Evolutionary conservation across 2,329 filamentous ascomycete genomes (phyloP).

Genomic region (Rhinocladiella mackenziei): DNA sequence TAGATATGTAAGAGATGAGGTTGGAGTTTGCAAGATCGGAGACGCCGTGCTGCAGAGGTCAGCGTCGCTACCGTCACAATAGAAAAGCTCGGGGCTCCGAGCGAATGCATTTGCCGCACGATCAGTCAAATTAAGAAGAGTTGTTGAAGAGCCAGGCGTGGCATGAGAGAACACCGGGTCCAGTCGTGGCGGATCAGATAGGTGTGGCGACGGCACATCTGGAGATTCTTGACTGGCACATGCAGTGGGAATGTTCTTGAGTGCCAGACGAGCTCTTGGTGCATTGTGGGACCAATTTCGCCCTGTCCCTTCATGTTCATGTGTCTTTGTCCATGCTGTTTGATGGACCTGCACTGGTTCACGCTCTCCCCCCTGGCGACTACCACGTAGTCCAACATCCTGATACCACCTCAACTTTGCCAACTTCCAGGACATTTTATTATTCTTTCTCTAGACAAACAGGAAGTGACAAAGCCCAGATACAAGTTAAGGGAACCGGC

Average conservation of each 20-base stretch:
- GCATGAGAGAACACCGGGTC: constrained; percentile 7
- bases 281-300: constrained; percentile 5
- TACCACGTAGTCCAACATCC: constrained; percentile 19
- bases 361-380: constrained; percentile 5
- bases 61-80: too few species aligned
- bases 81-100: too few species aligned
- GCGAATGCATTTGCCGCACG: not conserved
- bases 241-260: not conserved
- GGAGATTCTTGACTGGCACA: not conserved
- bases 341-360: not conserved
- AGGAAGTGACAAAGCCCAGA: too few species aligned
- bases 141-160: constrained; percentile 8
- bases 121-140: constrained; percentile 9
- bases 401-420: constrained; percentile 25
- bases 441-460: not conserved
- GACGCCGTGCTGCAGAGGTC: too few species aligned
- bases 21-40: too few species aligned
- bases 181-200: constrained; percentile 1
- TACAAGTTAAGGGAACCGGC: too few species aligned
- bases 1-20: too few species aligned
- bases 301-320: not conserved
- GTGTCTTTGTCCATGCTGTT: not conserved
- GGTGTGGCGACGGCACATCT: not conserved
- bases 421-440: constrained; percentile 24
- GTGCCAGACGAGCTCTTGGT: not conserved